Conservation (phyloP, 179 eudicot genomes). For the Spergularia azorica region DNA sequence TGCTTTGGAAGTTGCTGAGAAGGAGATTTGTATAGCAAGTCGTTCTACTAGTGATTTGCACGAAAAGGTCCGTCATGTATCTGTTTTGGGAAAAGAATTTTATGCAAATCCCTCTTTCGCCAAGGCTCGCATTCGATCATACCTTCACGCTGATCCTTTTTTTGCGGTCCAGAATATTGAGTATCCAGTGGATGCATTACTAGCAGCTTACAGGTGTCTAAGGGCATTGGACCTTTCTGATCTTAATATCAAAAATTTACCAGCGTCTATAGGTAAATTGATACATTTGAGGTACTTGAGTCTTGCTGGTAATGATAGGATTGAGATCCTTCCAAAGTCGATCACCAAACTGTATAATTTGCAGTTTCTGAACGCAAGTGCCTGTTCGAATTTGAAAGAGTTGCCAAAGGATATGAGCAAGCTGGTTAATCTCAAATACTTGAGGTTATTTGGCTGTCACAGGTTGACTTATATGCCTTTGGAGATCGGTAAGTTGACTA, state of each 20-base stretch:
- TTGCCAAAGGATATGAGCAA: constrained; percentile 2
- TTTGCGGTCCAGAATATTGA: too few species aligned
- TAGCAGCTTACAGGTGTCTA: background rate
- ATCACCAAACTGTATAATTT: constrained; percentile 5
- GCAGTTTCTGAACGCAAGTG: background rate
- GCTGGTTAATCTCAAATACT: background rate
- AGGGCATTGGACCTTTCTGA: background rate
- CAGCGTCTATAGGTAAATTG: constrained; percentile 3
- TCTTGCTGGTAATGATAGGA: background rate
- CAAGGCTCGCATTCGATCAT: constrained; percentile 11
- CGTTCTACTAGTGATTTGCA: background rate
- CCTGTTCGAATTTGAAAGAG: background rate
- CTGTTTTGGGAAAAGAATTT: background rate
- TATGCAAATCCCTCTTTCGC: background rate
- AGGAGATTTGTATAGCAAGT: background rate
- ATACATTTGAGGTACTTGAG: constrained; percentile 15
- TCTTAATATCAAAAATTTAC: background rate
- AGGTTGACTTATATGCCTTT: background rate
- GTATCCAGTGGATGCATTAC: background rate
- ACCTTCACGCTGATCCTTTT: background rate
- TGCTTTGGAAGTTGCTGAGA: constrained; percentile 16
- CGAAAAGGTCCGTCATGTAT: constrained; percentile 6
- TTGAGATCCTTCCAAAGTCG: background rate
- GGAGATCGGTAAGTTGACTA: background rate
- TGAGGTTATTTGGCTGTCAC: background rate